Evolutionary conservation across 805 yeast genomes (phyloP), one percentile per base, ranked within the genome.

Genomic region (Lipomyces orientalis): DNA sequence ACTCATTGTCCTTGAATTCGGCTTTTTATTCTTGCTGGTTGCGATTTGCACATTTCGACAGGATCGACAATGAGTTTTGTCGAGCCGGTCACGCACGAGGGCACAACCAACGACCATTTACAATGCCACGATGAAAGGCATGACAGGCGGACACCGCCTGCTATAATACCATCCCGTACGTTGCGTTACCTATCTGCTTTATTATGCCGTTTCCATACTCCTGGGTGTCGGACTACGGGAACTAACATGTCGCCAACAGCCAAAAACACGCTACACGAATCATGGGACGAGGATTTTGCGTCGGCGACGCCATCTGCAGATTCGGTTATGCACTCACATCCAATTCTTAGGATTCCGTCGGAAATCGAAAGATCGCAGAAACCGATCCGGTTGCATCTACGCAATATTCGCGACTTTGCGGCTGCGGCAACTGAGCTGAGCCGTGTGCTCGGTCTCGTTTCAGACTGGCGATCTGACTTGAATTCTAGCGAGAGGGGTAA

Each of bases 221-320:
- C 29, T 25, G 29, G 29, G 29, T 19, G 29, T 2, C 14, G 29
- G 19, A 16, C 54, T 10, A 49, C 22, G 54, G 29, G 10, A 5
- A 12, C 8, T 19, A 22, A 22, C 14, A n/a, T 22, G 37, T n/a
- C 56, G 22, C 34, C 34, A 31, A 29, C 63, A 60, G 19, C 29
- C 61, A 51, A 16, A 29, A 29, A 10, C 2, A 19, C 39, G 14
- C 54, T 31, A 5, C 58, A 54, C n/a, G 71, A 68, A 43, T 43
- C 69, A 33, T 68, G 71, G 71, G 71, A 68, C 59, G 71, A 68
- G n/a, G 71, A 68, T 31, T 68, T 68, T 31, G 25, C 34, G 8
- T 14, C 56, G 56, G 7, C 67, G 49, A 39, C 62, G 12, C 25
- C 46, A 16, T 39, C 70, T 8, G 43, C 58, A 22, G 31, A 54